Base-by-base conservation (phyloP, 495 filamentous ascomycete species). In the Annulohypoxylon maeteangense region DNA sequence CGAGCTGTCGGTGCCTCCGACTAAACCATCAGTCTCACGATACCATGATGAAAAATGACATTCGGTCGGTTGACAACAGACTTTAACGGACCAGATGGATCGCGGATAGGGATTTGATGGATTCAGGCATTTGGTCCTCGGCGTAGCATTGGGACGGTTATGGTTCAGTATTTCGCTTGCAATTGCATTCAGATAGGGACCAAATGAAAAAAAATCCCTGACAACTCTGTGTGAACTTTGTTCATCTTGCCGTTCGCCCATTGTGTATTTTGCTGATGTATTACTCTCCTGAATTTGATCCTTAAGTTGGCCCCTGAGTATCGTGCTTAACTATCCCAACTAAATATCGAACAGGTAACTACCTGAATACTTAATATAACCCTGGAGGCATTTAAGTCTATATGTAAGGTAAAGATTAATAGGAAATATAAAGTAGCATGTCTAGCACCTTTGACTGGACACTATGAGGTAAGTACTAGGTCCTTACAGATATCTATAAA, bases 1-100 rank as follows among this genome's bases (percentile, higher is more conserved):
- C 87, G 87, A 76, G 87, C 86, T 75, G 85, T 90, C 77, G 81
- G 81, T 72, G 87, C 80, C 48, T 76, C 84, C 74, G 87, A 90
- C 68, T 89, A 88, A 82, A 82, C 62, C 62, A 70, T 75, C 74
- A 60, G 68, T 72, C 71, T 78, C 71, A 78, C 74, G 75, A 78
- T 76, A 78, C 75, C 71, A 78, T 27, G 67, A 77, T 74, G 58
- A 54, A 70, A 76, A 56, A 75, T 63, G 70, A 67, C 47, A 54
- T 59, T 69, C 66, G 58, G 71, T 70, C 71, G 64, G 42, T 73
- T 65, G 42, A 69, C 61, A 42, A 58, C 56, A 72, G 29, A 72
- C 50, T 57, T 74, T 58, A 71, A 72, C 75, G 68, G 74, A 53
- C 67, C 51, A 67, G 63, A 76, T 60, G 70, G 75, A 74, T 72